Base-by-base conservation (phyloP, 164 flowering plant genomes). In the Platanus orientalis region DNA sequence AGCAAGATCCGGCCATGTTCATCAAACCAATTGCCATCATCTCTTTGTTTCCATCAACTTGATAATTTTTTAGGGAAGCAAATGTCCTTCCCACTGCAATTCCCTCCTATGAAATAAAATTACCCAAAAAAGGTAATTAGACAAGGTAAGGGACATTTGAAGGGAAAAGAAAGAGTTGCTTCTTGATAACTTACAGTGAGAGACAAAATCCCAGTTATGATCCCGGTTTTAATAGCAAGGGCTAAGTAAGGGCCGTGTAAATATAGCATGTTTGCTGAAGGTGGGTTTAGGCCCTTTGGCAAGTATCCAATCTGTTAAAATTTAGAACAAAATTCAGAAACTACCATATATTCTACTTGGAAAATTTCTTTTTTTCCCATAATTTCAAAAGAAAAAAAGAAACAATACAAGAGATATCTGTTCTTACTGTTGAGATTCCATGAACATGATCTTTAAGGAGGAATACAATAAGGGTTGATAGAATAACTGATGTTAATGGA, bases 41-140 rank as follows among this genome's bases (percentile, higher is more conserved):
- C 54, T 91, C 97, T 69, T 88, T 88, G 80, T 88, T 90, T 19
- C 95, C 97, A 67, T 90, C 92, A 21, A 90, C 76, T 27, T 84
- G 86, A 64, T 90, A 86, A 24, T 83, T 86, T 69, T 81, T 80
- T 19, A 88, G 40, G 0, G 87, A 61, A 16, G 97, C 89, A 73
- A 91, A 88, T 13, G 89, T 82, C 48, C 97, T 75, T 12, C 95
- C 95, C 9, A 91, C 88, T 9, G 95, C 95, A 62, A 88, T 80
- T 19, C 90, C 92, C 74, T 91, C 97, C 97, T 90, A 39, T 26
- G 21, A 57, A 7, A 25, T 34, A 16, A 16, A 32, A 36, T 32
- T 32, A 32, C 5, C 5, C 5, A 32, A 32, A 3, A 36, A 36
- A 36, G 12, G 13, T 36, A 36, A 14, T 36, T 36, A 36, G 42